Evolutionary conservation across 768 basidiomycete species (phyloP).

Genomic region (Rhizopogon vulgaris): DNA sequence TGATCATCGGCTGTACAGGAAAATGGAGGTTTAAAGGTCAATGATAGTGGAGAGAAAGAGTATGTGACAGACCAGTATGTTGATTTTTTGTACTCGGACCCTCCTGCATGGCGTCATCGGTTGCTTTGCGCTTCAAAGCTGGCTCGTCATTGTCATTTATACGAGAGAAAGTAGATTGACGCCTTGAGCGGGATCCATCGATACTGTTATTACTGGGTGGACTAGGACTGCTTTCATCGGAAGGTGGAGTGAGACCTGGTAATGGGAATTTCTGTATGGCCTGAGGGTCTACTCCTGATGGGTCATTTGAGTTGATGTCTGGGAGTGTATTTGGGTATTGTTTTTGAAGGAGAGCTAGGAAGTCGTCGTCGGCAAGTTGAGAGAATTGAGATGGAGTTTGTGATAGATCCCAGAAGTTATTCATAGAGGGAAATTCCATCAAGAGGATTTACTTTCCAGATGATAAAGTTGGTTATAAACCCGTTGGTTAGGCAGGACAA

Average conservation of each 20-base stretch:
- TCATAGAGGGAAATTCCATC: conserved; percentile 33
- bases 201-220: conserved; percentile 48
- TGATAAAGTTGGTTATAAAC: no score
- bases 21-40: not conserved
- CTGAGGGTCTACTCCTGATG: conserved; percentile 54
- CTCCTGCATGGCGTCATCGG: conserved; percentile 53
- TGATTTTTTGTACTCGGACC: conserved; percentile 64
- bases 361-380: conserved; percentile 68
- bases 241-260: conserved; percentile 52
- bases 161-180: conserved; percentile 10
- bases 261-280: conserved; percentile 41
- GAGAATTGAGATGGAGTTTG: conserved; percentile 50
- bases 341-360: conserved; percentile 70
- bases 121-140: conserved; percentile 73
- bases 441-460: not conserved
- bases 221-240: conserved; percentile 77
- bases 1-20: conserved; percentile 17
- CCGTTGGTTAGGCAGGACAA: no score
- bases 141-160: conserved; percentile 39
- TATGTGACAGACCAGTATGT: conserved; percentile 46
- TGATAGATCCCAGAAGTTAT: conserved; percentile 64
- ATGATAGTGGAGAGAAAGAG: not conserved
- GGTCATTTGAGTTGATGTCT: conserved; percentile 14
- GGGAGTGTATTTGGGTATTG: conserved; percentile 47
- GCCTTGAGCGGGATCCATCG: conserved; percentile 15